phyloP scores from a whole-genome alignment of 805 yeast genomes.

The Lachancea nothofagi region DNA sequence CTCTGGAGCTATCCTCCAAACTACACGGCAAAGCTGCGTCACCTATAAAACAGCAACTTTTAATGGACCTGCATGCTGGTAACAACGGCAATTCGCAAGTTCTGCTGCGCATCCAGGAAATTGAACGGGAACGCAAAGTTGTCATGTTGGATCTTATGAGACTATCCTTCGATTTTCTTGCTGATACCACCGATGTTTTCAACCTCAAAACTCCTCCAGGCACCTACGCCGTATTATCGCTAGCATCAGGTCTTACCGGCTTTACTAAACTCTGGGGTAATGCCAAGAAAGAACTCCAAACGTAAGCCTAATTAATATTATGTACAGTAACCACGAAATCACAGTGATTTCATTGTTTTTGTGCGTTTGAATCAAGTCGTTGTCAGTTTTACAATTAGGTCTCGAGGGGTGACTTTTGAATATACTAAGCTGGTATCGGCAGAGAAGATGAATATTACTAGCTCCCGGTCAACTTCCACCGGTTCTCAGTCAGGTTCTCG shows the following conservation, averaged over 20 bases:
- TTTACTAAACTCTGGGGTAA: constrained; percentile 29
- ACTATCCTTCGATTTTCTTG: constrained; percentile 42
- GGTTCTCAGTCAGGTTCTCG: too few species aligned
- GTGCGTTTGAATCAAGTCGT: too few species aligned
- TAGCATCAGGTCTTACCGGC: constrained; percentile 30
- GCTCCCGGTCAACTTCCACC: too few species aligned
- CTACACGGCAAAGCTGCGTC: constrained; percentile 40
- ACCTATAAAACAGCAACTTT: constrained; percentile 35
- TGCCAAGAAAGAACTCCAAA: constrained; percentile 17
- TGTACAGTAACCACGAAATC: too few species aligned
- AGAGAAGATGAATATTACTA: too few species aligned
- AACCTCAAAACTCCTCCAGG: constrained; percentile 33
- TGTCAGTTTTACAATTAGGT: too few species aligned
- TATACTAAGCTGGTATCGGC: too few species aligned
- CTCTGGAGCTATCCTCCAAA: constrained; percentile 17
- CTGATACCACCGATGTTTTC: constrained; percentile 44
- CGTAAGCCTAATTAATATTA: background rate
- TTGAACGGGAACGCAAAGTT: constrained; percentile 35
- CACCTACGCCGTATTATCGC: constrained; percentile 27
- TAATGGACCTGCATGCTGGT: constrained; percentile 24
- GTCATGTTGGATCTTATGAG: constrained; percentile 39
- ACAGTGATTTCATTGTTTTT: too few species aligned
- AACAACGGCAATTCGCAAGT: constrained; percentile 5
- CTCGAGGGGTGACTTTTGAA: too few species aligned
- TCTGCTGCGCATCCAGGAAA: constrained; percentile 26